phyloP scores from a whole-genome alignment of 345 rosid species.

The Limnanthes douglasii region DNA sequence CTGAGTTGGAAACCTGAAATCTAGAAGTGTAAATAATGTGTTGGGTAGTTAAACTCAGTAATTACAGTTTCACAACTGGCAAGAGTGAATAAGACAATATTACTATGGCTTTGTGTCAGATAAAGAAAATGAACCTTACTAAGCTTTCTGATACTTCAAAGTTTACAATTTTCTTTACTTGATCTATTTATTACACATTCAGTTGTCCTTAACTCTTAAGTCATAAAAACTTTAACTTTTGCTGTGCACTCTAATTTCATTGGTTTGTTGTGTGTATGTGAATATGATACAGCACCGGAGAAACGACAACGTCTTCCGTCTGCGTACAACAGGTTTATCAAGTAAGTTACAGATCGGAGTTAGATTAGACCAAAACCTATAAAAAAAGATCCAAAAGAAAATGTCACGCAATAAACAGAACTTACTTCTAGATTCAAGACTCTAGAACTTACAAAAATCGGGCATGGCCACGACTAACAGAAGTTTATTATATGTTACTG shows the following conservation, averaged over 20 bases:
- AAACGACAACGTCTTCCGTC: slow-evolving; percentile 97
- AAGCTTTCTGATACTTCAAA: background rate
- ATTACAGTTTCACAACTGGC: too few relatives aligned
- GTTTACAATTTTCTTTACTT: background rate
- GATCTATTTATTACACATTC: too few relatives aligned
- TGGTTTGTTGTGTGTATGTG: background rate
- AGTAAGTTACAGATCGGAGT: slow-evolving; percentile 33
- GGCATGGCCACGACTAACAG: too few relatives aligned
- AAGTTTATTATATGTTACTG: background rate
- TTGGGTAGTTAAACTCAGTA: too few relatives aligned
- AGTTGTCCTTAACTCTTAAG: background rate
- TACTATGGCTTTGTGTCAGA: background rate
- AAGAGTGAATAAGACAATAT: background rate
- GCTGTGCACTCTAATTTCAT: background rate
- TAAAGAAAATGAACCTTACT: background rate
- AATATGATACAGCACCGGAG: slow-evolving; percentile 65
- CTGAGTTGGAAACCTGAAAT: too few relatives aligned
- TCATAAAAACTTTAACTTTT: background rate
- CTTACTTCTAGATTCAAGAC: background rate
- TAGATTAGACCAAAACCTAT: background rate
- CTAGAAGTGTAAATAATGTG: too few relatives aligned
- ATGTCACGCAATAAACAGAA: background rate
- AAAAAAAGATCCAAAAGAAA: too few relatives aligned
- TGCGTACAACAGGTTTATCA: slow-evolving; percentile 91
- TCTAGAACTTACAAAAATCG: background rate